Evolutionary conservation across 2,329 filamentous ascomycete species (phyloP).

Genomic region (Celoporthe dispersa): DNA sequence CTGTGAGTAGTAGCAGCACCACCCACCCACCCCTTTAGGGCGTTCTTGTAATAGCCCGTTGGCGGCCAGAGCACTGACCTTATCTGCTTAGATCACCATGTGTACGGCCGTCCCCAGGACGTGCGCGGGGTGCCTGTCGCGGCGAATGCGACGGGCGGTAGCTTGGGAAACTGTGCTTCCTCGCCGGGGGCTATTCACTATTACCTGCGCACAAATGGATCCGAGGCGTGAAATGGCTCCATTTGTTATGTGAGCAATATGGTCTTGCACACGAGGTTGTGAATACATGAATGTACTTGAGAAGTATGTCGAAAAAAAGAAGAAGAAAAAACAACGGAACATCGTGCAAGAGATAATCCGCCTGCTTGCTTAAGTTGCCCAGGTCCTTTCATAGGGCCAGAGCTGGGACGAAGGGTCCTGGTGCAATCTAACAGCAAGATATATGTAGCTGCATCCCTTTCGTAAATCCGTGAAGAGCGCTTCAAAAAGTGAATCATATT

Average conservation of each 20-base stretch:
- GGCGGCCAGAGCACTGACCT: too few species aligned
- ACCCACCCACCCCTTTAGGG: too few species aligned
- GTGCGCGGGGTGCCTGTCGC: conserved; percentile 48
- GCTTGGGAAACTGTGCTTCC: conserved; percentile 59
- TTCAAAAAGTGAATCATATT: not conserved
- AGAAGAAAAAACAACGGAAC: not conserved
- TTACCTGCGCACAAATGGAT: conserved; percentile 52
- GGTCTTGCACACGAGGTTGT: not conserved
- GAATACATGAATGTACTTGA: not conserved
- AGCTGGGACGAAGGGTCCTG: not conserved
- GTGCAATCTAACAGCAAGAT: not conserved
- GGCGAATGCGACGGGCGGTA: conserved; percentile 52
- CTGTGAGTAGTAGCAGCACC: conserved; percentile 37
- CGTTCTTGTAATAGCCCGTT: too few species aligned
- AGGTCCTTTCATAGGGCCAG: not conserved
- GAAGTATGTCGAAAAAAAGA: not conserved
- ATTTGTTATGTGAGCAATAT: not conserved
- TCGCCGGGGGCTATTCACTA: conserved; percentile 58
- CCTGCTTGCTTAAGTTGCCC: not conserved
- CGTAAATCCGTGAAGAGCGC: not conserved
- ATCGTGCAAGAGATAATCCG: not conserved
- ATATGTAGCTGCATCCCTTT: not conserved
- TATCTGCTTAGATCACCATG: conserved; percentile 52
- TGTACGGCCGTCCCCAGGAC: conserved; percentile 60
- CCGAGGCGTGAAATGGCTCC: conserved; percentile 33